phyloP scores from a whole-genome alignment of 2,329 filamentous ascomycete species.

The Verticillium nubilum region DNA sequence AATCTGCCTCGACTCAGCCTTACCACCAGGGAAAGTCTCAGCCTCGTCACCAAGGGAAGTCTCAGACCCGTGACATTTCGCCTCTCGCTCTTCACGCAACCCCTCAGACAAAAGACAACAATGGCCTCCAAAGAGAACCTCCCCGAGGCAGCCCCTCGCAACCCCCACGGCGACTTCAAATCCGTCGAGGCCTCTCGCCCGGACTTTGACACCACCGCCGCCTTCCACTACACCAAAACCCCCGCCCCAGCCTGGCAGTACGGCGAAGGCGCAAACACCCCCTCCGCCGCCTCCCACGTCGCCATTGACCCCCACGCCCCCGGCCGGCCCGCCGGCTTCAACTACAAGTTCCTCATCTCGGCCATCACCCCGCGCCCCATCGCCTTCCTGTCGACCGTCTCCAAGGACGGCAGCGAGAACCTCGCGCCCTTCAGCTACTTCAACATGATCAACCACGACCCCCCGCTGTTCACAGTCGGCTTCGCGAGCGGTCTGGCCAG shows the following conservation, averaged over 20 bases:
- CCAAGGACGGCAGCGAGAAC: conserved; percentile 60
- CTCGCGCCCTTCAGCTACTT: conserved; percentile 87
- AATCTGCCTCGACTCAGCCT: too few relatives aligned
- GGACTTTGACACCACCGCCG: conserved; percentile 44
- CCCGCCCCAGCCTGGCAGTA: conserved; percentile 59
- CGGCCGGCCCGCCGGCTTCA: conserved; percentile 61
- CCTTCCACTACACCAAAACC: conserved; percentile 57
- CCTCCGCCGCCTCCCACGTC: conserved; percentile 44
- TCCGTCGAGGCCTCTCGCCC: conserved; percentile 61
- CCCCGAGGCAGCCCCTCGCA: conserved; percentile 39
- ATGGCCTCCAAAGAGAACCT: background rate
- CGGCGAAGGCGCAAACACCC: conserved; percentile 58
- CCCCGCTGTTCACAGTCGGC: conserved; percentile 70
- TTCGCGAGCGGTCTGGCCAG: conserved; percentile 36
- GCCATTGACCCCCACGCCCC: conserved; percentile 75
- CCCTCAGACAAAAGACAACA: background rate
- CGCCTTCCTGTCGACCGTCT: conserved; percentile 52
- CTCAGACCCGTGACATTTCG: background rate
- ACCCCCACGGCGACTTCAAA: conserved; percentile 72
- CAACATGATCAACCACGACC: conserved; percentile 78
- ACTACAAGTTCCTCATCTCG: conserved; percentile 91
- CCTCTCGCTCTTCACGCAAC: background rate
- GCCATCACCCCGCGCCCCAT: conserved; percentile 80
- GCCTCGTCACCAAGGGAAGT: background rate
- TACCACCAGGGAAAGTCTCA: background rate